A percentile compares a stretch with the other conserved stretches of the same genome.
These are phyloP conservation scores for Poa annua DNA, from an alignment of 176 grass and related monocot species.

Conservation along the genomic window DNA sequence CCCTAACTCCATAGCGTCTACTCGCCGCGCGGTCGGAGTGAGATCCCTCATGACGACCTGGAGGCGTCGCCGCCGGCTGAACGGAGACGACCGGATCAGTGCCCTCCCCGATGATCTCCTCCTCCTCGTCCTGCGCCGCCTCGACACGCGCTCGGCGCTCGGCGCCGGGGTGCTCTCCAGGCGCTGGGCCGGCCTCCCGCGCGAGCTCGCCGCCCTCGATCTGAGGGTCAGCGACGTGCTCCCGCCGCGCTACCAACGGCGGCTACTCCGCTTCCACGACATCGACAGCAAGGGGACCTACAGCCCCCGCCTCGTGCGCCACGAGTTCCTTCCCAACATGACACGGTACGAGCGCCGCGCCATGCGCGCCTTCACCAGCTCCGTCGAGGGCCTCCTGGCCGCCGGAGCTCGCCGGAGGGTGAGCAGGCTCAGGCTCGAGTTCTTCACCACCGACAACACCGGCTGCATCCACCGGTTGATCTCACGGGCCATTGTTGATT, in stretches of 20 bases:
- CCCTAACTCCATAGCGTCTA: no score
- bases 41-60: neutral
- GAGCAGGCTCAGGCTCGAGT: conserved; percentile 11
- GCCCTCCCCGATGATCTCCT: conserved; percentile 34
- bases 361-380: neutral
- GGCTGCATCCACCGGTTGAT: neutral
- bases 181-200: conserved; percentile 23
- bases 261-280: neutral
- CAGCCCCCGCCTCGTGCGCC: neutral
- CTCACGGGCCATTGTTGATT: conserved; percentile 6
- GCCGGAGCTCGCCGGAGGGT: neutral
- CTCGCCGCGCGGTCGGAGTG: neutral
- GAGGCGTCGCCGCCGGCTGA: neutral
- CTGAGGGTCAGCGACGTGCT: neutral
- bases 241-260: conserved; percentile 26
- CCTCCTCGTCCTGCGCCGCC: conserved; percentile 15
- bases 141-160: conserved; percentile 30
- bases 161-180: neutral
- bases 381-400: neutral
- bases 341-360: conserved; percentile 33
- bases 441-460: neutral
- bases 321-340: neutral
- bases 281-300: neutral
- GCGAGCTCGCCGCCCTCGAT: conserved; percentile 19
- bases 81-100: neutral